These are phyloP conservation scores for Aspergillus coremiiformis DNA, from an alignment of 495 filamentous ascomycete species.

Conservation along the genomic window DNA sequence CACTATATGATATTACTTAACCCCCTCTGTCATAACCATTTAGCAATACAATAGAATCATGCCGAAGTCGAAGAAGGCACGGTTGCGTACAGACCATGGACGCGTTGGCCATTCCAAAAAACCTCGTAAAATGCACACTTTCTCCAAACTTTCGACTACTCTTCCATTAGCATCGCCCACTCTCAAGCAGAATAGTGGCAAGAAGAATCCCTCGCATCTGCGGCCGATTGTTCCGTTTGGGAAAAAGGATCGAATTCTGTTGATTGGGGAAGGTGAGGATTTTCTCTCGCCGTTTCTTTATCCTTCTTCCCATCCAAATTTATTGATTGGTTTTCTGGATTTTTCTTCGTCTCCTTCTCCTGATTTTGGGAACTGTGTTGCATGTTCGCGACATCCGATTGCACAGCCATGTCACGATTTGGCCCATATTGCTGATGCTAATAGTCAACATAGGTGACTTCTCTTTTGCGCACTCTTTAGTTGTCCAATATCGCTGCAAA, in stretches of 20 bases:
- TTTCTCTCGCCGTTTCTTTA: too few relatives aligned
- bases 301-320: too few relatives aligned
- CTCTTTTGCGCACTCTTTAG: conserved; percentile 73
- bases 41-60: too few relatives aligned
- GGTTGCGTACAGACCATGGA: conserved; percentile 1
- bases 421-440: conserved; percentile 6
- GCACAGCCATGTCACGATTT: conserved; percentile 1
- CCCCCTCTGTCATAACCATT: too few relatives aligned
- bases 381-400: not conserved
- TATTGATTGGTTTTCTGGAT: too few relatives aligned
- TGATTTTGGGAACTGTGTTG: not conserved
- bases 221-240: conserved; percentile 68
- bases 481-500: conserved; percentile 60
- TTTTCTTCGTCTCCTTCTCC: conserved; percentile 3
- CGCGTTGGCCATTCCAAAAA: conserved; percentile 6
- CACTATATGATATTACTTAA: too few relatives aligned
- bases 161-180: not conserved
- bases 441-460: conserved; percentile 56
- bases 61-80: conserved; percentile 15
- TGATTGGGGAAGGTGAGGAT: conserved; percentile 72
- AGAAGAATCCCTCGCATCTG: conserved; percentile 18
- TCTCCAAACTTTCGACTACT: conserved; percentile 17
- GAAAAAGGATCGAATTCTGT: conserved; percentile 61
- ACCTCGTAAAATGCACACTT: conserved; percentile 21
- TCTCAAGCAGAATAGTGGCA: not conserved